Evolutionary conservation across 768 basidiomycete genomes (phyloP).

Genomic region (Hydnum rufescens): DNA sequence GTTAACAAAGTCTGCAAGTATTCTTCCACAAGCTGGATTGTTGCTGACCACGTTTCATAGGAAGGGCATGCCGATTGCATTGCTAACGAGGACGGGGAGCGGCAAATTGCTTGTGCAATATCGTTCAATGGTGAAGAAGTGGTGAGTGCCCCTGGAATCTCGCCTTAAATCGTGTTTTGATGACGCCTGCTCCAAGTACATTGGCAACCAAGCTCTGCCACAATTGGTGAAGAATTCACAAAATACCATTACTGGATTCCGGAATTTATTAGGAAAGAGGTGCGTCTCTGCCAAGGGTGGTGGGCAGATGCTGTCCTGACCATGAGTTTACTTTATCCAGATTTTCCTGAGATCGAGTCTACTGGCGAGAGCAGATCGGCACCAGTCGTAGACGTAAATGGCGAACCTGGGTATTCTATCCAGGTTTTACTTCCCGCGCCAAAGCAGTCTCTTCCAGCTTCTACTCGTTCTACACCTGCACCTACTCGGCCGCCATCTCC

Average conservation of each 20-base stretch:
- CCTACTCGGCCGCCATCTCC: constrained; percentile 44
- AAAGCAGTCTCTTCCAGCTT: constrained; percentile 16
- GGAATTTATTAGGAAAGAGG: constrained; percentile 86
- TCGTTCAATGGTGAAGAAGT: constrained; percentile 83
- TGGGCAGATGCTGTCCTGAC: no score
- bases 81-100: constrained; percentile 95
- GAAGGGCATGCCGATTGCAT: constrained; percentile 88
- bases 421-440: constrained; percentile 64
- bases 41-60: constrained; percentile 22
- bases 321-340: no score
- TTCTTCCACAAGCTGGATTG: neutral
- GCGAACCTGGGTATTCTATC: constrained; percentile 70
- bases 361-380: constrained; percentile 28
- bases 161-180: neutral
- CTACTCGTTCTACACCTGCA: constrained; percentile 31
- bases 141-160: constrained; percentile 28
- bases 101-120: constrained; percentile 89
- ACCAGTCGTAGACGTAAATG: constrained; percentile 35
- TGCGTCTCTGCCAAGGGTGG: constrained; percentile 21
- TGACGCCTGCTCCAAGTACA: constrained; percentile 37
- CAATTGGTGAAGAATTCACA: constrained; percentile 89
- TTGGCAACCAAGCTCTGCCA: constrained; percentile 82
- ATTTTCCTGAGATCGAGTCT: constrained; percentile 53
- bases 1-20: constrained; percentile 61
- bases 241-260: constrained; percentile 90